Evolutionary conservation across 495 filamentous ascomycete genomes (phyloP), one percentile per base, ranked within the genome.

Genomic region (Friedmanniomyces endolithicus): DNA sequence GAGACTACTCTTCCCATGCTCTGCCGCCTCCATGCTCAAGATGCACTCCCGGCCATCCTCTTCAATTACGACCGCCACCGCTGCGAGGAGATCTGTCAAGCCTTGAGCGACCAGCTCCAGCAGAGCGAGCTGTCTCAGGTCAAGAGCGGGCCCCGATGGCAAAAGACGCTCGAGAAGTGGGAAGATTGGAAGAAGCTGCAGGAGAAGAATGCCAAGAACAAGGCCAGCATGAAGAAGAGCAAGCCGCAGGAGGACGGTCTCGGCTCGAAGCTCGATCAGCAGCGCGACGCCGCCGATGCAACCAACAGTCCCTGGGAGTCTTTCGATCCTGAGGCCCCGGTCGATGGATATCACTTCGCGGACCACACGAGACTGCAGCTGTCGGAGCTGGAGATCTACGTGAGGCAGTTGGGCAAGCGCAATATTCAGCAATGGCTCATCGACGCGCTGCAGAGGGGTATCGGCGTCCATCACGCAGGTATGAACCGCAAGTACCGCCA

Each of bases 401-500:
- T 75, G 17, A 17, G 59, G 20, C 54, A 75, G n/a, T 62, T 87
- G 33, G 62, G 62, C 19, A 49, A 62, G 17, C 74, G 75, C 22
- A 63, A 70, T 1, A 65, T 83, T 17, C 59, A 62, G 8, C 53
- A 68, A 34, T 70, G 72, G 57, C 65, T 86, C 22, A 69, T 82
- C 27, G 65, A 74, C 4, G 78, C 76, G 0, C 63, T 90, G 25
- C 68, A 68, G 43, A 68, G 85, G 49, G 86, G 86, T 7, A 74
- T 89, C 49, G 86, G 84, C 19, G 74, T 88, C 25, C 86, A 90
- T 70, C 86, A 90, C 63, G 72, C 84, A 25, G 85, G 86, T 61
- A 78, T 89, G 79, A 88, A 88, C 62, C 72, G 85, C 46, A 76
- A 79, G 52, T 89, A 88, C 62, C 77, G 86, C 45, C 81, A 88